A percentile compares a stretch with the other conserved stretches of the same genome.
Conservation (phyloP, 2,329 filamentous ascomycete genomes). For the Blastomyces gilchristii region DNA sequence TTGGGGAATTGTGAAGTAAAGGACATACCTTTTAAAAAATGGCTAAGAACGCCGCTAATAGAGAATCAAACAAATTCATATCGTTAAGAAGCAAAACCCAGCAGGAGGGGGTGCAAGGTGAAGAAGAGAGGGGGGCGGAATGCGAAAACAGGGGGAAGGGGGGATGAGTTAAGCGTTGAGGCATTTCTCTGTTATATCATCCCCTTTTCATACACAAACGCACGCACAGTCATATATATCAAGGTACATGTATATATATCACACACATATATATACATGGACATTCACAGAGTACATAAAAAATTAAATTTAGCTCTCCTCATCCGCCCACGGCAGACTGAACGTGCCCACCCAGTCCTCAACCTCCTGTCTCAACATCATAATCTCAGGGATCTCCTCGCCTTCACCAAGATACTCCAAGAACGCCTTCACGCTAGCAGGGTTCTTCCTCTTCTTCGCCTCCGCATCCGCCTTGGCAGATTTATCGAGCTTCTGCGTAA, state of each 20-base stretch:
- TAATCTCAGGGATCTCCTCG: constrained; percentile 74
- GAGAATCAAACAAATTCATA: neutral
- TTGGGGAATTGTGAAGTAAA: neutral
- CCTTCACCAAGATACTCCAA: constrained; percentile 73
- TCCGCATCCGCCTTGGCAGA: constrained; percentile 61
- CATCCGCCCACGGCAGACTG: constrained; percentile 70
- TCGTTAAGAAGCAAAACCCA: neutral
- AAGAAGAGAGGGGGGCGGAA: neutral
- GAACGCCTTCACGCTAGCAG: constrained; percentile 98
- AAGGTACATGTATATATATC: neutral
- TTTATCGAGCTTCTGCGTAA: constrained; percentile 69
- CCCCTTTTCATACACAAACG: neutral
- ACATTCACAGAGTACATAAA: neutral
- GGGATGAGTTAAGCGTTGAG: neutral
- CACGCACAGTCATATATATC: neutral
- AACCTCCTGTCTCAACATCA: constrained; percentile 79
- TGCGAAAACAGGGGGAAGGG: neutral
- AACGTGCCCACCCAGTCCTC: constrained; percentile 78
- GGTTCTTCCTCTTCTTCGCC: constrained; percentile 75
- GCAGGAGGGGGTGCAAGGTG: neutral
- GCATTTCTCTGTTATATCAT: neutral
- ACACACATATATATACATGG: neutral
- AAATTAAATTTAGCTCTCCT: constrained; percentile 31
- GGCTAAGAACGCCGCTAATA: neutral
- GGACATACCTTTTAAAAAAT: neutral